Percentiles rank a stretch among this genome's conserved stretches.
Conservation (phyloP, 352 stramenopile genomes). For the Phytophthora pisi region DNA sequence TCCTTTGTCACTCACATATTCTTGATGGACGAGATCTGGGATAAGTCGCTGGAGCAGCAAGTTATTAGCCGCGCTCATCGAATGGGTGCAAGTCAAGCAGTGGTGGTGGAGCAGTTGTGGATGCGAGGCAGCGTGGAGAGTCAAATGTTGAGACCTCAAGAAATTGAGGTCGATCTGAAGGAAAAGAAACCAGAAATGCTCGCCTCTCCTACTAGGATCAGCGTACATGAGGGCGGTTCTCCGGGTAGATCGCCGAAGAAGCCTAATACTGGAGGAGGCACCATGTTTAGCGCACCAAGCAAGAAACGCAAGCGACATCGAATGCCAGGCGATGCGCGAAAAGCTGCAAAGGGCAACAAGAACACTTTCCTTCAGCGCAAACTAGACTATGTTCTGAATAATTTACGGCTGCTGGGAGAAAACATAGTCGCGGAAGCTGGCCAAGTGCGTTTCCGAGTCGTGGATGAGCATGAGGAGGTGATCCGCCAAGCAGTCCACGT, state of each 20-base stretch:
- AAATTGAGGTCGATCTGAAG: constrained; percentile 26
- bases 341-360: constrained; percentile 45
- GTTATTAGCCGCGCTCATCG: constrained; percentile 95
- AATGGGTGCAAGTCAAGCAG: constrained; percentile 92
- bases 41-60: constrained; percentile 95
- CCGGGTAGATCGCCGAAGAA: constrained; percentile 30
- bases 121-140: constrained; percentile 89
- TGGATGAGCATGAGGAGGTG: constrained; percentile 41
- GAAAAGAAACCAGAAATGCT: constrained; percentile 10
- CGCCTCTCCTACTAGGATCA: constrained; percentile 16
- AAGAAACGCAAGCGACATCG: constrained; percentile 47
- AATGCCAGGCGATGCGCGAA: constrained; percentile 17
- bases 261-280: constrained; percentile 37
- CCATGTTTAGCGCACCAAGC: constrained; percentile 36
- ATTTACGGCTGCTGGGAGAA: constrained; percentile 48
- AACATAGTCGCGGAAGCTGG: constrained; percentile 44
- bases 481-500: constrained; percentile 49
- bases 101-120: constrained; percentile 94
- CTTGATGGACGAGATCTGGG: constrained; percentile 96
- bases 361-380: constrained; percentile 47
- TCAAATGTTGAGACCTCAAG: constrained; percentile 61
- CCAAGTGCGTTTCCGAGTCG: constrained; percentile 54
- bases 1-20: constrained; percentile 99
- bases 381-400: constrained; percentile 57
- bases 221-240: constrained; percentile 21